Base-by-base conservation (phyloP, 2,329 filamentous ascomycete genomes). In the Podosphaera aphanis region DNA sequence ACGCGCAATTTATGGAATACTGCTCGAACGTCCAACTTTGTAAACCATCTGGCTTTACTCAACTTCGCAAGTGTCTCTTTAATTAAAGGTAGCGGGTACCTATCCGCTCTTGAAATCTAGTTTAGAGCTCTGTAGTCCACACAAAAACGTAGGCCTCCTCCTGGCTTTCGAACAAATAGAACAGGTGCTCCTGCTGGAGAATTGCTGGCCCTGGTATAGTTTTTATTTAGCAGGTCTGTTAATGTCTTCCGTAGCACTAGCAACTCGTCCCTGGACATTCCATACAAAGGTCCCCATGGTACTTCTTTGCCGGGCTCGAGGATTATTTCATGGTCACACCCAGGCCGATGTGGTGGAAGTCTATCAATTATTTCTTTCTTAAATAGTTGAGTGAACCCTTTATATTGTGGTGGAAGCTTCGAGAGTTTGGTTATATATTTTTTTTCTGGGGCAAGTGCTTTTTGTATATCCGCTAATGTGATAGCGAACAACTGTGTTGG, bases 11-110 rank as follows among this genome's bases (percentile, higher is more conserved):
- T 38, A 16, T 45, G 18, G 15, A 45, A 48, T 2, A 36, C 21
- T 4, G 36, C 3, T 7, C 31, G 11, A 1, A 48, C 20, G 23
- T 48, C 19, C 2, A 43, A 7, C 18, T 40, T 46, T 1, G 36
- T 46, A 15, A 46, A 46, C 19, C 16, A 39, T 25, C 29, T 46
- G 11, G 44, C 35, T 39, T 29, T 39, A 7, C 23, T 29, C 18
- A 46, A 15, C 3, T 31, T 31, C 4, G 11, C 19, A 2, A 40
- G 13, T n/a, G 36, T 38, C 11, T 46, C 44, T 7, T 21, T 27
- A 13, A 46, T 38, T 13, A 46, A 25, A 2, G 44, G 47, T 18
- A 47, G 13, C 0, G 40, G 44, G 21, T 49, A 46, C 8, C 40
- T 31, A 29, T 43, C 41, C 2, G 25, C 15, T 19, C 13, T 33